Evolutionary conservation across 1,284 basidiomycete species (phyloP).

Genomic region (Ceratobasidium sp.): DNA sequence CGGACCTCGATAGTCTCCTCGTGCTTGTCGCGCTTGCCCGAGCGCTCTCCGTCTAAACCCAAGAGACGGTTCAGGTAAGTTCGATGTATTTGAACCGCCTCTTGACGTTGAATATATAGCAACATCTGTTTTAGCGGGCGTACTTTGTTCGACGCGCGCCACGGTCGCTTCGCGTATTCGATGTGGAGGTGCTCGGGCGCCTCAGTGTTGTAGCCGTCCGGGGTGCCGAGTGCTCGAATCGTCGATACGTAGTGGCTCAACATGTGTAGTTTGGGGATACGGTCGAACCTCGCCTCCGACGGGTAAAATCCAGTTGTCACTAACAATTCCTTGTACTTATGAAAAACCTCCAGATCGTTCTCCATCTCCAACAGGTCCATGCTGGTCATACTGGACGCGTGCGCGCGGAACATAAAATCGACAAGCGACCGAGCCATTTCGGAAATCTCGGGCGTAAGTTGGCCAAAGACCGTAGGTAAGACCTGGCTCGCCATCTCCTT

Average conservation of each 20-base stretch:
- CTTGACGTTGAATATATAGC: slow-evolving; percentile 39
- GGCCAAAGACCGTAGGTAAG: slow-evolving; percentile 4
- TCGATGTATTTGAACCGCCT: neutral
- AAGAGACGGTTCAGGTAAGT: slow-evolving; percentile 6
- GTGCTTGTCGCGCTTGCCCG: no score
- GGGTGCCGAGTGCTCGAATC: slow-evolving; percentile 41
- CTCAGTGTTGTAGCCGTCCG: slow-evolving; percentile 46
- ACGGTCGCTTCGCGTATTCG: slow-evolving; percentile 43
- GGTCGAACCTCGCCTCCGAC: slow-evolving; percentile 7
- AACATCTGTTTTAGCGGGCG: slow-evolving; percentile 39
- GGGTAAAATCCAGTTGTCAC: slow-evolving; percentile 7
- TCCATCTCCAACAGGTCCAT: slow-evolving; percentile 1
- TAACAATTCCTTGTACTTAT: slow-evolving; percentile 11
- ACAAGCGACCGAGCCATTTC: neutral
- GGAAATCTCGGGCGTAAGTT: neutral
- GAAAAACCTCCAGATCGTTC: neutral
- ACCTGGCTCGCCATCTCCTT: slow-evolving; percentile 17
- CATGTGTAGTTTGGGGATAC: slow-evolving; percentile 41
- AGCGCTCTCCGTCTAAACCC: neutral
- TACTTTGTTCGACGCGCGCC: slow-evolving; percentile 43
- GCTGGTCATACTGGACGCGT: slow-evolving; percentile 19
- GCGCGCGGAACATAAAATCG: slow-evolving; percentile 20
- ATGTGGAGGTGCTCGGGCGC: slow-evolving; percentile 46
- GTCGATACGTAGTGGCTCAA: slow-evolving; percentile 41
- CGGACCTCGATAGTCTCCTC: neutral